phyloP scores from a whole-genome alignment of 441 rosid genomes.

The Dalechampia spathulata region DNA sequence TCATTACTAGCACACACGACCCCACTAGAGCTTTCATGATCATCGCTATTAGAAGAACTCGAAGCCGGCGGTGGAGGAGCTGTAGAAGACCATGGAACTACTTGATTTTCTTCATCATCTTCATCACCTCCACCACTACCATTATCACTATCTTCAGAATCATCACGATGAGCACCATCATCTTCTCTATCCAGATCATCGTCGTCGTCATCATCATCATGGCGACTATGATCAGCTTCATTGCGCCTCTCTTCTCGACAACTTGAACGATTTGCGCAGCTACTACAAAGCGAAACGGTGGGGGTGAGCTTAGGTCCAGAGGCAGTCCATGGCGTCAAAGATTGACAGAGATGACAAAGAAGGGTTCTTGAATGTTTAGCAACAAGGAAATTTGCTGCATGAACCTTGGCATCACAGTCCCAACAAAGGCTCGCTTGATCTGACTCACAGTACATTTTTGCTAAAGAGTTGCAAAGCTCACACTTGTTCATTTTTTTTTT shows the following conservation, averaged over 20 bases:
- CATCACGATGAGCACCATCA: not conserved
- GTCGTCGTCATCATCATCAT: not conserved
- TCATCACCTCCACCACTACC: conserved; percentile 20
- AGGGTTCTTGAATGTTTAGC: conserved; percentile 69
- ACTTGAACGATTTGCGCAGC: conserved; percentile 25
- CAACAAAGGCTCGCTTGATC: conserved; percentile 84
- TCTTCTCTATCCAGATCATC: not conserved
- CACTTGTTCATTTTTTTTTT: conserved; percentile 46
- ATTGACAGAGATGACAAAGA: conserved; percentile 63
- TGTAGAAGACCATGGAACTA: conserved; percentile 29
- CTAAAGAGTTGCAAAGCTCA: conserved; percentile 61
- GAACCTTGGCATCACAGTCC: conserved; percentile 77
- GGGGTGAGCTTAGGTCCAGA: conserved; percentile 58
- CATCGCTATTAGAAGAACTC: conserved; percentile 21
- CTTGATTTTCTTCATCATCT: conserved; percentile 33
- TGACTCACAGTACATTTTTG: conserved; percentile 69
- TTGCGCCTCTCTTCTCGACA: not conserved
- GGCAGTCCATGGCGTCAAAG: conserved; percentile 72
- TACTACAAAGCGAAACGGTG: conserved; percentile 52
- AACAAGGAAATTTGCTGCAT: conserved; percentile 87
- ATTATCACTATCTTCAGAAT: not conserved
- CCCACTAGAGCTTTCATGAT: conserved; percentile 16
- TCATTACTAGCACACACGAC: conserved; percentile 12
- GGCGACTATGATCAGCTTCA: not conserved
- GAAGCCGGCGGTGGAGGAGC: conserved; percentile 17